Base-by-base conservation (phyloP, 2,329 filamentous ascomycete species). In the Harringtonia lauricola region DNA sequence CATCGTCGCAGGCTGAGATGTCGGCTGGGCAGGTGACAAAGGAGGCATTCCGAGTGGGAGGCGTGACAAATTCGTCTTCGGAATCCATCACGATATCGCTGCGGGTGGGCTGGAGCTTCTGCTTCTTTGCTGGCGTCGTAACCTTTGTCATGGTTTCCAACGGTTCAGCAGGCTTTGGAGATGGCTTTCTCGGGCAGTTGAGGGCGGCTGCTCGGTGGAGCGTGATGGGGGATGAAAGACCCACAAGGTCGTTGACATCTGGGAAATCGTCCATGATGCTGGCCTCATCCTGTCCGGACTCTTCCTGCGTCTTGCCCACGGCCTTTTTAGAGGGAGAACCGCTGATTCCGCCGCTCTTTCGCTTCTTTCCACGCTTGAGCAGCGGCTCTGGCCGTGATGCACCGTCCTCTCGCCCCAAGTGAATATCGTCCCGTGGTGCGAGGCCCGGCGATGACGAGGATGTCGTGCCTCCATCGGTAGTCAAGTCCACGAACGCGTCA, bases 31-130 rank as follows among this genome's bases (percentile, higher is more conserved):
- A 53, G 19, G 55, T 55, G 18, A 57, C 52, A 13, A 55, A 54
- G 4, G 58, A 53, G 43, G 55, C 47, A 53, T 70, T 57, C 31
- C 56, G 58, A 10, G 58, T 58, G 9, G 58, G 61, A 13, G 69
- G 64, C 6, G 65, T 66, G 7, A 70, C 51, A 35, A 68, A 70
- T 36, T 77, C 73, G 36, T 77, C 74, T 36, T 78, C 74, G 0
- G 74, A 79, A 51, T 79, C 74, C 41, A 70, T 64, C 34, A 78
- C 69, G 8, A 74, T 56, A 29, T 57, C 55, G 24, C 44, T 46
- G 37, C 41, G 51, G 39, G 49, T 50, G 8, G 50, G 48, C 14
- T 41, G 50, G 13, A 46, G 43, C 18, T 43, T 48, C 17, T 42
- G 44, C 17, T 43, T 45, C 29, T 46, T 48, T 7, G 40, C 4